Evolutionary conservation across 2,329 filamentous ascomycete species (phyloP).

Genomic region (Exophiala mesophila): DNA sequence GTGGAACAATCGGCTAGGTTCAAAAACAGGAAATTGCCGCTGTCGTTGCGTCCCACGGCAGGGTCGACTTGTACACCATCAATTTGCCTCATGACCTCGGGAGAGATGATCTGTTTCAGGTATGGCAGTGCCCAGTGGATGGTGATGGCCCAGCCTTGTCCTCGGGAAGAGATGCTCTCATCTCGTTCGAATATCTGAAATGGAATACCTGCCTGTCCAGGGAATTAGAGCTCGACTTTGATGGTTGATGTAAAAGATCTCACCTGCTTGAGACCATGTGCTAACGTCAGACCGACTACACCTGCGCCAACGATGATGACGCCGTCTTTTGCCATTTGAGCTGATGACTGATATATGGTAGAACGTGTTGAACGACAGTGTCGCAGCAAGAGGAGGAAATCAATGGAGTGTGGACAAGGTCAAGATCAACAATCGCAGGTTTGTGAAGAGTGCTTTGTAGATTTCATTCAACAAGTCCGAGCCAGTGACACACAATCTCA

Average conservation of each 20-base stretch:
- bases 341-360: conserved; percentile 1
- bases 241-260: conserved; percentile 20
- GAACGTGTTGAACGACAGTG: too few relatives aligned
- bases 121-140: conserved; percentile 30
- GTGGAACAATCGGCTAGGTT: conserved; percentile 29
- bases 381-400: too few relatives aligned
- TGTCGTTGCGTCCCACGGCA: conserved; percentile 27
- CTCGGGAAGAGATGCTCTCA: conserved; percentile 24
- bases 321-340: conserved; percentile 15
- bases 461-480: too few relatives aligned
- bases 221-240: too few relatives aligned
- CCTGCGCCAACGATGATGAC: conserved; percentile 36
- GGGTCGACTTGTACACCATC: conserved; percentile 27
- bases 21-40: conserved; percentile 31
- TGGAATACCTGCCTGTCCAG: conserved; percentile 28
- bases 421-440: too few relatives aligned
- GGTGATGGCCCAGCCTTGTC: conserved; percentile 33
- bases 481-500: too few relatives aligned
- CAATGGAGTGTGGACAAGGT: too few relatives aligned
- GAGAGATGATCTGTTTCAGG: conserved; percentile 24
- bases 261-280: conserved; percentile 34
- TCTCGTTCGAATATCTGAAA: conserved; percentile 32
- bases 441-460: too few relatives aligned
- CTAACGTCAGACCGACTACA: conserved; percentile 34
- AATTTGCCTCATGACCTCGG: conserved; percentile 27